Conservation (phyloP, 2,329 filamentous ascomycete species). For the Chaetomium olivaceum region DNA sequence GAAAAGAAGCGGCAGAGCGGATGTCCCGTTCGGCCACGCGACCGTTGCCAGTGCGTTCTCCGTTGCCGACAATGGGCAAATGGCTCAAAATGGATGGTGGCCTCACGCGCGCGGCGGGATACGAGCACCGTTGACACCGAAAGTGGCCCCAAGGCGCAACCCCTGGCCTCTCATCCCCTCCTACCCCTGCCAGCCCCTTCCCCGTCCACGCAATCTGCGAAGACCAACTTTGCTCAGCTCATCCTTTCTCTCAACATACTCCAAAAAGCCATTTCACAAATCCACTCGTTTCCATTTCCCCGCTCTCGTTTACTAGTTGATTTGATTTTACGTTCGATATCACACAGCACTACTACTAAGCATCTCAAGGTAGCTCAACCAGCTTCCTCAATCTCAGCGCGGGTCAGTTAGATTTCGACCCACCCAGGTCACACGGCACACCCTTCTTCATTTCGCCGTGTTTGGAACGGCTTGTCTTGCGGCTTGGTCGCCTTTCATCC, state of each 20-base stretch:
- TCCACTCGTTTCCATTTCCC: conserved; percentile 28
- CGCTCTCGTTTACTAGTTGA: conserved; percentile 21
- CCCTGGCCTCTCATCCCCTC: background rate
- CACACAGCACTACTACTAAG: background rate
- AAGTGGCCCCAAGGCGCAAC: background rate
- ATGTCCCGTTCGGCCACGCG: background rate
- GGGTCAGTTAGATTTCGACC: conserved; percentile 4
- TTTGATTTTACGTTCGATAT: conserved; percentile 19
- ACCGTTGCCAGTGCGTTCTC: background rate
- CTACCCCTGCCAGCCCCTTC: conserved; percentile 5
- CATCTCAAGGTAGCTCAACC: too few relatives aligned
- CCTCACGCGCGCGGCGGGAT: conserved; percentile 2
- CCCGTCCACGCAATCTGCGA: conserved; percentile 14
- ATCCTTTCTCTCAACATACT: conserved; percentile 14
- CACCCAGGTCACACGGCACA: conserved; percentile 16
- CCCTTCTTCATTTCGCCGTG: conserved; percentile 20
- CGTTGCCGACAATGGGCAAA: conserved; percentile 1
- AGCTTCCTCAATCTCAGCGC: background rate
- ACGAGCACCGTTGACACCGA: conserved; percentile 7
- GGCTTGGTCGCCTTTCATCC: conserved; percentile 11
- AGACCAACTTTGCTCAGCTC: conserved; percentile 13
- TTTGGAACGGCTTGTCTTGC: conserved; percentile 8
- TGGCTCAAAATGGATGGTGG: background rate
- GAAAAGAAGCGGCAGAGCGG: background rate
- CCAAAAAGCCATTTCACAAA: conserved; percentile 16